Conservation (phyloP, 2,329 filamentous ascomycete species). For the Verticillium nubilum region DNA sequence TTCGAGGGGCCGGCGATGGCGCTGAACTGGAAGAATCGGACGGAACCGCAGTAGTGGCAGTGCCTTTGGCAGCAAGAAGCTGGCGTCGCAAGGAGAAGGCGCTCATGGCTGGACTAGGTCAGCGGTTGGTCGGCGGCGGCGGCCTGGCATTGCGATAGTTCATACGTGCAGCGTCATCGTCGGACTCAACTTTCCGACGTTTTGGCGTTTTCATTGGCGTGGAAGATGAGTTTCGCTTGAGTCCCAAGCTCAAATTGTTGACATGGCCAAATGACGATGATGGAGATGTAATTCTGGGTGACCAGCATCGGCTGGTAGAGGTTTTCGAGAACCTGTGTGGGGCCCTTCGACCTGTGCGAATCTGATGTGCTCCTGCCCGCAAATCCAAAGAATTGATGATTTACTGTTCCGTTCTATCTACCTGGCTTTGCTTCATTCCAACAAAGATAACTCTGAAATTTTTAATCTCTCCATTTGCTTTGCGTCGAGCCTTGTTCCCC, state of each 20-base stretch:
- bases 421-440: too few relatives aligned
- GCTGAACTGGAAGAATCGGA: neutral
- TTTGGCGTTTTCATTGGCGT: constrained; percentile 26
- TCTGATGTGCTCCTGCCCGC: neutral
- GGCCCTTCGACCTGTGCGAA: neutral
- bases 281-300: neutral
- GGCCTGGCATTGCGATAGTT: neutral
- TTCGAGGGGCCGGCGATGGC: neutral
- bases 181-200: constrained; percentile 33
- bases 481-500: neutral
- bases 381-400: neutral
- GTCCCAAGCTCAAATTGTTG: neutral
- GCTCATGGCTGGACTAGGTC: constrained; percentile 28
- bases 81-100: constrained; percentile 38
- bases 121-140: neutral
- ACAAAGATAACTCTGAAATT: too few relatives aligned
- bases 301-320: neutral
- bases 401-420: too few relatives aligned
- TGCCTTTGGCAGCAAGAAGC: constrained; percentile 13
- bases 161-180: constrained; percentile 25
- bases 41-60: neutral
- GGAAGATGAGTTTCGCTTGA: neutral
- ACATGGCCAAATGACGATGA: neutral
- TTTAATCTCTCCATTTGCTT: too few relatives aligned
- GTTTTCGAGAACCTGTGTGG: neutral